phyloP scores from a whole-genome alignment of 1,284 basidiomycete species.

The Cerioporus squamosus region DNA sequence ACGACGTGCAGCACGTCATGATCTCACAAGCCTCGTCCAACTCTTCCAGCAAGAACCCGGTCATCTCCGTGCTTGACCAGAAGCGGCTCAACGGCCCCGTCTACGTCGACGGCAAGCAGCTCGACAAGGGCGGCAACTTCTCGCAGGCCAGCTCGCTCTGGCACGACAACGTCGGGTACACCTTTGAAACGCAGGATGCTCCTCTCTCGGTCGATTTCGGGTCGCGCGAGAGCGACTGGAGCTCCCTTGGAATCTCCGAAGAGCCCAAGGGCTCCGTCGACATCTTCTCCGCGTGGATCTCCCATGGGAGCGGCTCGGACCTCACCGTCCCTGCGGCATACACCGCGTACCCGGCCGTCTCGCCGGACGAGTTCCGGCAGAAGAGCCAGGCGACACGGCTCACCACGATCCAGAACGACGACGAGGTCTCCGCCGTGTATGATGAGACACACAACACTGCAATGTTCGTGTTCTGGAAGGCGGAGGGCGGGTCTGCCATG shows the following conservation, averaged over 20 bases:
- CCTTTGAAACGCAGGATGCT: slow-evolving; percentile 39
- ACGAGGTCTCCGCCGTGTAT: slow-evolving; percentile 37
- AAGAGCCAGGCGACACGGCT: slow-evolving; percentile 32
- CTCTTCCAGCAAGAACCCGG: slow-evolving; percentile 39
- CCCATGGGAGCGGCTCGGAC: slow-evolving; percentile 41
- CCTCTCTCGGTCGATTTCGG: slow-evolving; percentile 54
- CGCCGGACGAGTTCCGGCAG: slow-evolving; percentile 36
- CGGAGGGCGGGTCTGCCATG: slow-evolving; percentile 30
- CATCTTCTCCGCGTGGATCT: slow-evolving; percentile 65
- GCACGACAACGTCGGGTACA: slow-evolving; percentile 63
- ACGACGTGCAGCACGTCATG: slow-evolving; percentile 66
- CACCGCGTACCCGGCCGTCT: slow-evolving; percentile 55
- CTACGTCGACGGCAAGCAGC: slow-evolving; percentile 45
- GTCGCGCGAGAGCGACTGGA: slow-evolving; percentile 60
- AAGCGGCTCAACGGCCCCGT: slow-evolving; percentile 48
- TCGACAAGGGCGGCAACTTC: slow-evolving; percentile 33
- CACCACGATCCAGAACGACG: slow-evolving; percentile 43
- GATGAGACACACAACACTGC: slow-evolving; percentile 34
- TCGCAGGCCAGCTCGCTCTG: slow-evolving; percentile 48
- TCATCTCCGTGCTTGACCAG: slow-evolving; percentile 71
- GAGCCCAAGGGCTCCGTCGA: slow-evolving; percentile 55
- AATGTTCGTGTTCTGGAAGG: slow-evolving; percentile 42
- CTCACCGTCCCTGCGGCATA: slow-evolving; percentile 48
- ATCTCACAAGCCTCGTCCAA: slow-evolving; percentile 51
- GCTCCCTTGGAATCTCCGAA: slow-evolving; percentile 62